Conservation (phyloP, 495 filamentous ascomycete species). For the Podospora australis region DNA sequence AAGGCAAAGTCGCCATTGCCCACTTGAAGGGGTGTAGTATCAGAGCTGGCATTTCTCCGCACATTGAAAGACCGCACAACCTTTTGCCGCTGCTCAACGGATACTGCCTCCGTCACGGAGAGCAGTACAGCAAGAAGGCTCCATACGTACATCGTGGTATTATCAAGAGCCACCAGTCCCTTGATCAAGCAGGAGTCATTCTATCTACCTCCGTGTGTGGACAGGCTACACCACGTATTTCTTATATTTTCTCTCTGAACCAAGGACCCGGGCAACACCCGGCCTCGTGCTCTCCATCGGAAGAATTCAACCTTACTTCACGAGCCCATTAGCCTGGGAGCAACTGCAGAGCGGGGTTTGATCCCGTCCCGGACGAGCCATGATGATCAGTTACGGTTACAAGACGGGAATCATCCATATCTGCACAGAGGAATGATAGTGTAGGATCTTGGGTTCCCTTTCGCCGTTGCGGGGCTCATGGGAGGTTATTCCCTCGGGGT, state of each 20-base stretch:
- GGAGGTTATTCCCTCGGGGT: no score
- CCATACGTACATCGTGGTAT: no score
- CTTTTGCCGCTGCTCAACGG: conserved; percentile 10
- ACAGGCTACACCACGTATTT: no score
- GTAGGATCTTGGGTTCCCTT: no score
- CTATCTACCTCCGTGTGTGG: no score
- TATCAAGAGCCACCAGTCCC: no score
- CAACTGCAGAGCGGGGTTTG: neutral
- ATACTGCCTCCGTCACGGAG: conserved; percentile 19
- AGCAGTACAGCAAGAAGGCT: conserved; percentile 10
- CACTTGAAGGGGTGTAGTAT: conserved; percentile 43
- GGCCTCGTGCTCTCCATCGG: conserved; percentile 3
- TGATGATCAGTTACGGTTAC: conserved; percentile 13
- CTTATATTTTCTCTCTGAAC: no score
- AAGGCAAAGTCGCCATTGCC: conserved; percentile 52
- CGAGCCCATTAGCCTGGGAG: conserved; percentile 3
- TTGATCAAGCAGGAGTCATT: no score
- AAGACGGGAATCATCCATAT: conserved; percentile 7
- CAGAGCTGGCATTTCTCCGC: conserved; percentile 39
- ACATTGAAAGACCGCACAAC: conserved; percentile 40
- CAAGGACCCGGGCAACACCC: no score
- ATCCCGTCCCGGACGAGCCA: conserved; percentile 7
- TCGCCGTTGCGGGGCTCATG: no score
- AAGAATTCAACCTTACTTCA: conserved; percentile 3
- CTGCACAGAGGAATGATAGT: no score